A percentile compares a stretch with the other conserved stretches of the same genome.
Conservation (phyloP, 2,329 filamentous ascomycete species). For the Alternaria atra region DNA sequence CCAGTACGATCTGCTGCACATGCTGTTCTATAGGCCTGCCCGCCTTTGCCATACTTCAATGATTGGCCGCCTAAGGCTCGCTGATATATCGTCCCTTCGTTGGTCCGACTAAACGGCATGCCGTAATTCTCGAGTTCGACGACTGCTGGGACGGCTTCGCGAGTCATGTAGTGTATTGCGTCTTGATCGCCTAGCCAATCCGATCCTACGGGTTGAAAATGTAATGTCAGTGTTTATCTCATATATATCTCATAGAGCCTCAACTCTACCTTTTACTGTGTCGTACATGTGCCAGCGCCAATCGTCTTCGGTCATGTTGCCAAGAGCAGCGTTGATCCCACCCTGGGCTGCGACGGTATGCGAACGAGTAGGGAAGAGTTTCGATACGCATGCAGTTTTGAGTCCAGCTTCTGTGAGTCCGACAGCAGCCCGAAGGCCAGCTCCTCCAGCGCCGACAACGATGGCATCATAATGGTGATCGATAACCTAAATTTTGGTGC, state of each 20-base stretch:
- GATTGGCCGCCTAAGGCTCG: conserved; percentile 60
- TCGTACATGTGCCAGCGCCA: conserved; percentile 70
- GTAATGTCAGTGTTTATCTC: background rate
- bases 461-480: conserved; percentile 44
- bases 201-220: conserved; percentile 58
- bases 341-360: conserved; percentile 74
- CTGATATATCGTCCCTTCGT: conserved; percentile 59
- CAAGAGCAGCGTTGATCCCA: conserved; percentile 68
- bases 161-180: conserved; percentile 68
- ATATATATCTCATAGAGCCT: rapidly evolving
- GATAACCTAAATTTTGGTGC: too few species aligned
- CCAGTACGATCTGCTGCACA: conserved; percentile 59
- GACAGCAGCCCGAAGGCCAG: conserved; percentile 70
- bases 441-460: conserved; percentile 65
- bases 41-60: conserved; percentile 58
- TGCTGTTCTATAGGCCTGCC: conserved; percentile 59
- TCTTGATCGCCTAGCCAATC: conserved; percentile 69
- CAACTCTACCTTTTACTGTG: conserved; percentile 45
- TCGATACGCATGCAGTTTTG: conserved; percentile 71
- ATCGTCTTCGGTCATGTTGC: conserved; percentile 65
- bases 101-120: conserved; percentile 62
- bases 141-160: conserved; percentile 63
- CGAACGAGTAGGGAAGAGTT: conserved; percentile 70
- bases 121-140: conserved; percentile 66
- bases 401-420: conserved; percentile 71